phyloP scores from a whole-genome alignment of 805 yeast genomes.

The Lachancea waltii region DNA sequence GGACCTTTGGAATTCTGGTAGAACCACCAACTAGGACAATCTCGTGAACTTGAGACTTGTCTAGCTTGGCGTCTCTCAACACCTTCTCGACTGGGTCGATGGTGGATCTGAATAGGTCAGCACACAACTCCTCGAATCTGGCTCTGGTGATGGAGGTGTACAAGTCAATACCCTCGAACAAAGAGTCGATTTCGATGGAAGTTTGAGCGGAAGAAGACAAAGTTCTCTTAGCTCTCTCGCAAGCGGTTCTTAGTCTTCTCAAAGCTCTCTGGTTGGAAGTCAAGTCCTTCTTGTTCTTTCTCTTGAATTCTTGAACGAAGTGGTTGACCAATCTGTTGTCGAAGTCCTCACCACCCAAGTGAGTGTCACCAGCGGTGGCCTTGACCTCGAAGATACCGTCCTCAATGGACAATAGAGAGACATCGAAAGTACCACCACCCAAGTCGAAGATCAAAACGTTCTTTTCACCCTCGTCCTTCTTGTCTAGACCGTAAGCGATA shows the following conservation, averaged over 20 bases:
- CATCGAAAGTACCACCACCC: conserved; percentile 99
- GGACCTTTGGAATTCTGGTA: conserved; percentile 98
- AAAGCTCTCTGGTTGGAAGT: conserved; percentile 92
- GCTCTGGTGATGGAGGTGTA: conserved; percentile 98
- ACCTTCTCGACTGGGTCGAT: conserved; percentile 96
- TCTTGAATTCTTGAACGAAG: conserved; percentile 92
- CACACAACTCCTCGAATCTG: conserved; percentile 96
- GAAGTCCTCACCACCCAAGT: conserved; percentile 98
- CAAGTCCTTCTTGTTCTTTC: conserved; percentile 94
- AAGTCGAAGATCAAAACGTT: conserved; percentile 90
- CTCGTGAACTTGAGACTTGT: conserved; percentile 88
- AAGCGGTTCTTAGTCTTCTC: conserved; percentile 97
- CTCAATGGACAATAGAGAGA: conserved; percentile 84
- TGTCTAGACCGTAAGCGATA: conserved; percentile 89
- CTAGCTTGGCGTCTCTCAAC: conserved; percentile 86
- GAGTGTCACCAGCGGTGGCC: conserved; percentile 80
- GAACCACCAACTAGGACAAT: conserved; percentile 98
- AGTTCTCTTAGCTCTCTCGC: conserved; percentile 99
- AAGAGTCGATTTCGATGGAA: conserved; percentile 91
- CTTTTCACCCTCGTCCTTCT: conserved; percentile 63
- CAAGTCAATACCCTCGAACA: conserved; percentile 95
- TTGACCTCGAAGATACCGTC: conserved; percentile 97
- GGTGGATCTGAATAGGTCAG: conserved; percentile 91
- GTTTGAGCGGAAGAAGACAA: conserved; percentile 96
- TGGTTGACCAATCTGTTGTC: conserved; percentile 93